A percentile compares a stretch with the other conserved stretches of the same genome.
Evolutionary conservation across 371 early-diverging fungal species (phyloP).

Genomic region (Apophysomyces variabilis): DNA sequence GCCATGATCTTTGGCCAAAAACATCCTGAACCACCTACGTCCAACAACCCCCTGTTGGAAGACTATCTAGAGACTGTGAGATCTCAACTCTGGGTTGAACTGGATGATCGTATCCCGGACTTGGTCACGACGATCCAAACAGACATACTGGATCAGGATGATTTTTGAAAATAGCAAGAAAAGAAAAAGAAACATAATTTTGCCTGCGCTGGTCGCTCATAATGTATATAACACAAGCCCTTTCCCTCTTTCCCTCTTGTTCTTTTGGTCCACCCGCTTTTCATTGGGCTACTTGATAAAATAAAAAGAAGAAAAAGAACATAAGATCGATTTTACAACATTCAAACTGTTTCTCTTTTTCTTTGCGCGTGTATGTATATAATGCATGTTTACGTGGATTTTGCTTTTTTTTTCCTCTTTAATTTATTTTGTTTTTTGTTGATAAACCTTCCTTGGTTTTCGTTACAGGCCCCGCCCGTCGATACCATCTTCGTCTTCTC

Average conservation of each 20-base stretch:
- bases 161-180: background rate
- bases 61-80: background rate
- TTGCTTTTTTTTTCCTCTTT: too few relatives aligned
- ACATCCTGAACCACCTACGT: background rate
- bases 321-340: background rate
- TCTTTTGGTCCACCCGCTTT: background rate
- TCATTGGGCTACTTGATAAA: background rate
- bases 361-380: background rate
- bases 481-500: conserved; percentile 31
- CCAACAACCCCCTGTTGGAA: background rate
- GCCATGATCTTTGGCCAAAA: background rate
- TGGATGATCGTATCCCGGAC: background rate
- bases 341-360: too few relatives aligned
- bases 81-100: background rate
- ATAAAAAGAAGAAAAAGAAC: background rate
- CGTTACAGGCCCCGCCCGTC: conserved; percentile 20
- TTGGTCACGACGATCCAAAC: conserved; percentile 3
- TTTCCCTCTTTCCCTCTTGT: background rate
- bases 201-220: conserved; percentile 5
- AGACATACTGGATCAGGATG: background rate
- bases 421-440: too few relatives aligned
- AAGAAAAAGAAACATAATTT: too few relatives aligned
- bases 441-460: conserved; percentile 1
- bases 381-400: background rate
- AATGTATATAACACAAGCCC: background rate